Evolutionary conservation across 2,329 filamentous ascomycete genomes (phyloP).

Genomic region (Pseudocercospora cruenta): DNA sequence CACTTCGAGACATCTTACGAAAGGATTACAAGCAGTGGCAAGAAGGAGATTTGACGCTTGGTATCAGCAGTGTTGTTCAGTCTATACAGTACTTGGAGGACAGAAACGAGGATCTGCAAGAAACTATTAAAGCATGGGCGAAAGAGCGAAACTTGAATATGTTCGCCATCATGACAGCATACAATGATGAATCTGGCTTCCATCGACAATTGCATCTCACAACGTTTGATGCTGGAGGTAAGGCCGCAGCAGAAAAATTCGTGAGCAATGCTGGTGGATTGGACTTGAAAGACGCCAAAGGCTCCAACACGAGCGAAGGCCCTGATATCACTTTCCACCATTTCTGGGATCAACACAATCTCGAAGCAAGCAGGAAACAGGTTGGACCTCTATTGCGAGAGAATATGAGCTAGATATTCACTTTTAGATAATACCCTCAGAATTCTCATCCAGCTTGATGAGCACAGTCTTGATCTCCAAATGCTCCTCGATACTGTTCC

Average conservation of each 20-base stretch:
- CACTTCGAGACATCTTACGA: conserved; percentile 68
- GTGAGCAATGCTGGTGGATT: conserved; percentile 54
- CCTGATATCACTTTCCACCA: conserved; percentile 51
- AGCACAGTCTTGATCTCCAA: conserved; percentile 31
- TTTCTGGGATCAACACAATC: conserved; percentile 68
- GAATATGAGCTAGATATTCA: conserved; percentile 38
- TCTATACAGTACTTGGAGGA: conserved; percentile 62
- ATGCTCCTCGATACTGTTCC: conserved; percentile 28
- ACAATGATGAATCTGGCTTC: conserved; percentile 59
- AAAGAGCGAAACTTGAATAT: conserved; percentile 64
- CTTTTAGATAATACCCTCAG: neutral
- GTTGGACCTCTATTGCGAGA: conserved; percentile 63
- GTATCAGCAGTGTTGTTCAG: conserved; percentile 69
- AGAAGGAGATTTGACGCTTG: conserved; percentile 60
- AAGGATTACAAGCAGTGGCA: conserved; percentile 87
- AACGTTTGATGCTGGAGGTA: conserved; percentile 54
- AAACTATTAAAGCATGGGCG: conserved; percentile 57
- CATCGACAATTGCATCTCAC: conserved; percentile 71
- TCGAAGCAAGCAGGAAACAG: conserved; percentile 64
- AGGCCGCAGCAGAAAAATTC: conserved; percentile 60
- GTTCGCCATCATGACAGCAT: conserved; percentile 71
- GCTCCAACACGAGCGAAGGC: conserved; percentile 44
- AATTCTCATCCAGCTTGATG: conserved; percentile 28
- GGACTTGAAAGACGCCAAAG: conserved; percentile 57
- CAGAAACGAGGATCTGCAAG: conserved; percentile 58